These are phyloP conservation scores for Clavariopsis aquatica DNA, from an alignment of 495 filamentous ascomycete genomes.

Conservation along the genomic window DNA sequence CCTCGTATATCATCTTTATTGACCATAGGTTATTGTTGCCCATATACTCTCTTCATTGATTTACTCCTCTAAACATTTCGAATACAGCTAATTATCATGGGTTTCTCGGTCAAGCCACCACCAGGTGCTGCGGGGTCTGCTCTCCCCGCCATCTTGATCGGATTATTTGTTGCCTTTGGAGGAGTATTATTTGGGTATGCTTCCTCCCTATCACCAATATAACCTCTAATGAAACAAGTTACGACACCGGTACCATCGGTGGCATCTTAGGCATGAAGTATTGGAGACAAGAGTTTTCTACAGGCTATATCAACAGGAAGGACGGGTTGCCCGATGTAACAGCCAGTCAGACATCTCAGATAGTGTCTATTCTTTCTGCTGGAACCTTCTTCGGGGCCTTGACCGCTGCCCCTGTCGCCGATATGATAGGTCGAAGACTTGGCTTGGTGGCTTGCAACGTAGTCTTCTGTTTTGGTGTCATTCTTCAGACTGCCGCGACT, in stretches of 20 bases:
- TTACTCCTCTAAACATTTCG: background rate
- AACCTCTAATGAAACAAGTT: constrained; percentile 48
- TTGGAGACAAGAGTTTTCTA: constrained; percentile 73
- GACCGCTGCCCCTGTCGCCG: constrained; percentile 66
- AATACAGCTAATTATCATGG: constrained; percentile 25
- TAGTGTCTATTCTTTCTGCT: constrained; percentile 71
- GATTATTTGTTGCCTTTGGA: constrained; percentile 83
- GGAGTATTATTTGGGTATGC: constrained; percentile 81
- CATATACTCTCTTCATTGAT: background rate
- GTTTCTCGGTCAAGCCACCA: constrained; percentile 52
- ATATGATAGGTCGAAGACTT: constrained; percentile 70
- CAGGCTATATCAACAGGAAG: constrained; percentile 47
- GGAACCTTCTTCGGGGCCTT: constrained; percentile 88
- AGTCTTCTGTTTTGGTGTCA: constrained; percentile 76
- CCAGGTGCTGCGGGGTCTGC: constrained; percentile 52
- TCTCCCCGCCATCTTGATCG: constrained; percentile 78
- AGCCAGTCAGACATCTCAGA: constrained; percentile 63
- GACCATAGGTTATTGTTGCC: background rate
- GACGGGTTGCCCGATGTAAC: constrained; percentile 54
- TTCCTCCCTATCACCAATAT: background rate
- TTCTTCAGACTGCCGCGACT: constrained; percentile 71
- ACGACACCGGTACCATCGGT: constrained; percentile 84
- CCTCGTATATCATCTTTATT: background rate
- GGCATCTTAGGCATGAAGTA: constrained; percentile 80
- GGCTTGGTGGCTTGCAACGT: constrained; percentile 60